Base-by-base conservation (phyloP, 2,329 filamentous ascomycete genomes). In the Fusarium sp. region DNA sequence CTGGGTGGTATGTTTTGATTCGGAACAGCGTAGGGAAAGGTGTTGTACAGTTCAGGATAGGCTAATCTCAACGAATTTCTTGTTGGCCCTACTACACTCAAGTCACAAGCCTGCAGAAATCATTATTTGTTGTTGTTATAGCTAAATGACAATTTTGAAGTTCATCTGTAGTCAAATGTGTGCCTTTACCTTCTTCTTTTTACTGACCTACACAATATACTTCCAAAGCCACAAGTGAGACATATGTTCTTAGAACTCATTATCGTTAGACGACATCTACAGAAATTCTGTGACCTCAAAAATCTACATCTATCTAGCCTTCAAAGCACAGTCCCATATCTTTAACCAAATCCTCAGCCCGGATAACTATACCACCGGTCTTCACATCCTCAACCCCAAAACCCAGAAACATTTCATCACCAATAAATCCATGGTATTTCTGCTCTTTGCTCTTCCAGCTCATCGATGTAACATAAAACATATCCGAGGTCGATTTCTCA, bases 401-500 rank as follows among this genome's bases (percentile, higher is more conserved):
- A 0, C 77, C 81, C 5, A 89, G 44, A 42, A 89, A 84, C 16
- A 89, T 19, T 14, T 84, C 81, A 69, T 89, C 87, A 65, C 89
- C 87, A 12, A 85, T 62, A 57, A 84, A 88, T 0, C 87, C 88
- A 69, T 88, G 84, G 65, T 89, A 89, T 30, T 74, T 82, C 64
- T 81, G 77, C 0, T 79, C 81, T 1, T 75, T 74, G 0, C 65
- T 73, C 73, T 84, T 87, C 87, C 88, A 90, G 62, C 81, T 86
- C 31, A 88, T 83, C 0, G 82, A 85, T 0, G 86, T 89, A 1
- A 89, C 78, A 64, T 88, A 89, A 28, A 89, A 77, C 85, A 89
- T 87, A 69, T 88, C 84, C 0, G 82, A 83, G 25, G 81, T 79
- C 9, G 69, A 58, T 2, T 76, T 63, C 11, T 78, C 75, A 1